phyloP scores from a whole-genome alignment of 441 rosid genomes.

The Hura crepitans region DNA sequence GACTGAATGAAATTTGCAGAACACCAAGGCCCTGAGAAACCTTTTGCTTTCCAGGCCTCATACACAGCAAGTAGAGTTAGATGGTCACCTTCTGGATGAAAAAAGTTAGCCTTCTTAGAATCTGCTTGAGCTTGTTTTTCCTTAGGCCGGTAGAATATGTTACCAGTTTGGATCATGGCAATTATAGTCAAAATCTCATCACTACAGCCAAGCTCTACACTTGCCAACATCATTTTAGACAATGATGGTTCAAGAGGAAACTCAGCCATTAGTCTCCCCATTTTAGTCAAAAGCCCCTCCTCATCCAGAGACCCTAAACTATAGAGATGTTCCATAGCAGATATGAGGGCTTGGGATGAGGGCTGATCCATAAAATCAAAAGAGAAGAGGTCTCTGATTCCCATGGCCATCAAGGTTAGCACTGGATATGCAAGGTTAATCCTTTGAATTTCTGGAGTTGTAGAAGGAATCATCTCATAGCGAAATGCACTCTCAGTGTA shows the following conservation, averaged over 20 bases:
- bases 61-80: slow-evolving; percentile 75
- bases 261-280: slow-evolving; percentile 82
- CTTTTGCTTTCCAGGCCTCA: slow-evolving; percentile 81
- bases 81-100: slow-evolving; percentile 82
- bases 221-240: slow-evolving; percentile 81
- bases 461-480: slow-evolving; percentile 73
- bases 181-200: slow-evolving; percentile 77
- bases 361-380: slow-evolving; percentile 89
- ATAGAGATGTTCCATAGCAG: slow-evolving; percentile 76
- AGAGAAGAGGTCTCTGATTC: slow-evolving; percentile 65
- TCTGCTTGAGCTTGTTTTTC: slow-evolving; percentile 89
- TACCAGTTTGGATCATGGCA: slow-evolving; percentile 78
- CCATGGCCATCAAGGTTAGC: slow-evolving; percentile 73
- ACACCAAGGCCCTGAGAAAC: slow-evolving; percentile 80
- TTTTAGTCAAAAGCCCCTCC: slow-evolving; percentile 72
- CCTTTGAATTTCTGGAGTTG: slow-evolving; percentile 78
- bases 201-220: slow-evolving; percentile 81
- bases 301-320: slow-evolving; percentile 76
- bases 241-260: slow-evolving; percentile 83
- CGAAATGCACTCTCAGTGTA: slow-evolving; percentile 79
- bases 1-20: slow-evolving; percentile 73
- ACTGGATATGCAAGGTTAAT: slow-evolving; percentile 61
- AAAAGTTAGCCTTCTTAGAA: slow-evolving; percentile 71
- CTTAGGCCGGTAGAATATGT: slow-evolving; percentile 79
- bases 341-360: slow-evolving; percentile 67